Base-by-base conservation (phyloP, 2,329 filamentous ascomycete genomes). In the Pyrenophora tritici-repentis region DNA sequence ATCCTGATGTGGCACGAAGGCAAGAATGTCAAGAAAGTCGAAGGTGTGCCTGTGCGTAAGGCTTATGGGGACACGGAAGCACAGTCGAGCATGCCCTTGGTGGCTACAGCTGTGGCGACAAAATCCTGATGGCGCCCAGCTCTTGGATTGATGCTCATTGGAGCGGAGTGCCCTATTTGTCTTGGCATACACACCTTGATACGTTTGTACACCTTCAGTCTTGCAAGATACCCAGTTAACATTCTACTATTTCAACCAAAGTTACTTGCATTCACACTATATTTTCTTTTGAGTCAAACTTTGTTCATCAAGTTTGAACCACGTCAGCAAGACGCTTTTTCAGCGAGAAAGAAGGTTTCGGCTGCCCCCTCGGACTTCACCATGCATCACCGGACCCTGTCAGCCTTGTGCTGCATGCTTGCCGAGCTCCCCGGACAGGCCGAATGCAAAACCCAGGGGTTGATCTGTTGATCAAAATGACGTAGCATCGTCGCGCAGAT, bases 1-100 rank as follows among this genome's bases (percentile, higher is more conserved):
- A 74, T 87, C 29, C 81, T 90, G 68, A 86, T 86, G 73, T 90
- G 86, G 55, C 61, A 84, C 17, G 89, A 94, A 69, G 88, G 88
- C 6, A 88, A 72, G 46, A 58, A 63, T 20, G 62, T 74, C 24
- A 74, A 73, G 60, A 73, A 69, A 39, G 59, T 74, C 6, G 72
- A 74, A 46, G 72, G 71, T 4, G 69, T 73, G 20, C 70, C 70
- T 1, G 58, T 67, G 53, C 60, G 59, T 7, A 67, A 57, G 46
- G 62, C 59, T n/a, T 63, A 66, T 49, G 49, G 57, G 24, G 42
- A 72, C 39, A 53, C 59, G 22, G 66, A 71, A 55, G 51, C 55
- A 32, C 46, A 58, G 31, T 54, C 56, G 42, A 47, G 56, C n/a
- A 57, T 60, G 34, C 57, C 62, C 14, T 42, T 65, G 34, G 59